Evolutionary conservation across 1,284 basidiomycete species (phyloP).

Genomic region (Uromyces viciae-fabae): DNA sequence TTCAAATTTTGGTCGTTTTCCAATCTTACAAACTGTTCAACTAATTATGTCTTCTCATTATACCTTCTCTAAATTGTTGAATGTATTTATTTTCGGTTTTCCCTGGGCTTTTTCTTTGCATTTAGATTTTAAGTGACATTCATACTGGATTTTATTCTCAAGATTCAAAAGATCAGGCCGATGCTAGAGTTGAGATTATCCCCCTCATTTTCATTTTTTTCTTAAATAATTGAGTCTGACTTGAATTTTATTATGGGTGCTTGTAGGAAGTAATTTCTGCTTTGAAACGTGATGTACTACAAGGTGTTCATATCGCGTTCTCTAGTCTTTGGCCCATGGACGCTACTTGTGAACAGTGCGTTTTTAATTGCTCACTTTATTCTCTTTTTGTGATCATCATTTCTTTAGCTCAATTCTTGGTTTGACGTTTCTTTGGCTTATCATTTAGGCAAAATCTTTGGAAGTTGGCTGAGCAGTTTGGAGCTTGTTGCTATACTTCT

Average conservation of each 20-base stretch:
- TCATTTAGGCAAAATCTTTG: conserved; percentile 70
- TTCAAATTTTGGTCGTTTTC: background rate
- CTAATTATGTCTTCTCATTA: conserved; percentile 2
- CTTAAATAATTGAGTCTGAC: conserved; percentile 43
- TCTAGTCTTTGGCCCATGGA: conserved; percentile 89
- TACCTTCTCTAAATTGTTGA: too few species aligned
- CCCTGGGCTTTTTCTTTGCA: conserved; percentile 42
- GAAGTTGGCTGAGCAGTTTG: conserved; percentile 80
- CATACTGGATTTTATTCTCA: conserved; percentile 63
- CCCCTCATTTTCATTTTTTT: conserved; percentile 42
- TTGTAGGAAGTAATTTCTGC: conserved; percentile 72
- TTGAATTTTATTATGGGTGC: conserved; percentile 10
- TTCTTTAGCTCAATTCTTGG: background rate
- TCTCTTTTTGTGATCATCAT: background rate
- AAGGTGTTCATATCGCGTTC: conserved; percentile 76
- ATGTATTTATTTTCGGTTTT: background rate
- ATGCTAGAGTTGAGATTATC: conserved; percentile 37
- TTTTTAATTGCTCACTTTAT: background rate
- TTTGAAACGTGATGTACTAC: conserved; percentile 71
- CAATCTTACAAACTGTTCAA: background rate
- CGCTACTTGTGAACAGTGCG: conserved; percentile 64
- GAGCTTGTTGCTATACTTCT: conserved; percentile 72
- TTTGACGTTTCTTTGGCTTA: background rate
- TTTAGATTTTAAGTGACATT: conserved; percentile 70
- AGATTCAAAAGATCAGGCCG: conserved; percentile 44